These are phyloP conservation scores for Suhomyces wounanorum DNA, from an alignment of 1,139 yeast genomes.

Conservation along the genomic window DNA sequence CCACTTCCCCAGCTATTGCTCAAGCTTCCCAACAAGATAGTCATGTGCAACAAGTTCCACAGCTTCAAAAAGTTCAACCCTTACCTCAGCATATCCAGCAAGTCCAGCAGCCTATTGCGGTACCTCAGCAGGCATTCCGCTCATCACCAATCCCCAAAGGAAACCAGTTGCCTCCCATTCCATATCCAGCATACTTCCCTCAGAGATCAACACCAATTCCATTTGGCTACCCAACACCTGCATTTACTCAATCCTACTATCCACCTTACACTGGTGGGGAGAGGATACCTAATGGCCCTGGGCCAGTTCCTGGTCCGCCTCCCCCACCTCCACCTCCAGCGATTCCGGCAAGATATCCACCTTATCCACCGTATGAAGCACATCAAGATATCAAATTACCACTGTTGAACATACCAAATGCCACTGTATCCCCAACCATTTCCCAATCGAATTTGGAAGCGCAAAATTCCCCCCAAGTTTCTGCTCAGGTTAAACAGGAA, in stretches of 20 bases:
- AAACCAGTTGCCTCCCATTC: neutral
- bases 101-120: neutral
- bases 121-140: neutral
- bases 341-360: conserved; percentile 5
- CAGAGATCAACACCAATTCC: conserved; percentile 8
- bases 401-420: conserved; percentile 3
- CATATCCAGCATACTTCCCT: conserved; percentile 1
- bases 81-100: neutral
- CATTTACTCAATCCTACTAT: conserved; percentile 25
- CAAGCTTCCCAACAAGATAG: neutral
- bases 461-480: neutral
- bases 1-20: neutral
- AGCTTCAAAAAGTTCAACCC: neutral
- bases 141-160: neutral
- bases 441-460: neutral
- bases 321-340: conserved; percentile 28
- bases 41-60: neutral
- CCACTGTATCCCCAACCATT: neutral
- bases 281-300: conserved; percentile 49
- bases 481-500: neutral
- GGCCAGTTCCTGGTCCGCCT: conserved; percentile 48
- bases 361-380: conserved; percentile 1
- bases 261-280: conserved; percentile 43
- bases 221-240: conserved; percentile 7
- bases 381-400: conserved; percentile 7